A percentile compares a stretch with the other conserved stretches of the same genome.
Evolutionary conservation across 495 filamentous ascomycete species (phyloP).

Genomic region (Chaetomium fimeti): DNA sequence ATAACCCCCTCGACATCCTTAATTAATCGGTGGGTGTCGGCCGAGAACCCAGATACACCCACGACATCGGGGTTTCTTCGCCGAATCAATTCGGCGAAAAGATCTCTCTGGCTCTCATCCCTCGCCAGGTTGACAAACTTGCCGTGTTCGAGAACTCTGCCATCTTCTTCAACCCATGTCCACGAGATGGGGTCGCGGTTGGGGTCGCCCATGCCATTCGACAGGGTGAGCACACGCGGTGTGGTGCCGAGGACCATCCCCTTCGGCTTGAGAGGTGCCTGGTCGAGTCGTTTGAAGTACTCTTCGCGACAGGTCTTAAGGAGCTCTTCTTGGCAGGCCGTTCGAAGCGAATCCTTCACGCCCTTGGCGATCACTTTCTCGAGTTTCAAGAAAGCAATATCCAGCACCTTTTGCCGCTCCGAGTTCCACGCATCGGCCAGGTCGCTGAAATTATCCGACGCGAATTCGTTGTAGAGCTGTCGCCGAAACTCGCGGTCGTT

Average conservation of each 20-base stretch:
- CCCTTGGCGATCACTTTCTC: slow-evolving; percentile 79
- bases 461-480: slow-evolving; percentile 74
- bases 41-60: slow-evolving; percentile 83
- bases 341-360: slow-evolving; percentile 88
- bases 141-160: slow-evolving; percentile 80
- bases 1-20: slow-evolving; percentile 74
- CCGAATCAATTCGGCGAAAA: slow-evolving; percentile 69
- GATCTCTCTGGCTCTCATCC: slow-evolving; percentile 62
- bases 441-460: slow-evolving; percentile 91
- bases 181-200: slow-evolving; percentile 79
- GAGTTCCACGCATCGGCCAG: slow-evolving; percentile 93
- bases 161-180: slow-evolving; percentile 91
- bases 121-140: slow-evolving; percentile 76
- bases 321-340: slow-evolving; percentile 86
- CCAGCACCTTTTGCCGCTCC: slow-evolving; percentile 76
- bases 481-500: slow-evolving; percentile 69
- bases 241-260: slow-evolving; percentile 87
- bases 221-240: slow-evolving; percentile 80
- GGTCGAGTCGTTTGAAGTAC: slow-evolving; percentile 84
- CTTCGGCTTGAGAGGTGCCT: slow-evolving; percentile 92
- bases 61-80: slow-evolving; percentile 85
- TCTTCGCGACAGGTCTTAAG: slow-evolving; percentile 77
- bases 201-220: slow-evolving; percentile 74
- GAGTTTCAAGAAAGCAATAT: slow-evolving; percentile 77
- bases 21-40: slow-evolving; percentile 80